Percentiles rank a stretch among this genome's conserved stretches.
Evolutionary conservation across 805 yeast species (phyloP).

Genomic region (Wickerhamomyces silvicola): DNA sequence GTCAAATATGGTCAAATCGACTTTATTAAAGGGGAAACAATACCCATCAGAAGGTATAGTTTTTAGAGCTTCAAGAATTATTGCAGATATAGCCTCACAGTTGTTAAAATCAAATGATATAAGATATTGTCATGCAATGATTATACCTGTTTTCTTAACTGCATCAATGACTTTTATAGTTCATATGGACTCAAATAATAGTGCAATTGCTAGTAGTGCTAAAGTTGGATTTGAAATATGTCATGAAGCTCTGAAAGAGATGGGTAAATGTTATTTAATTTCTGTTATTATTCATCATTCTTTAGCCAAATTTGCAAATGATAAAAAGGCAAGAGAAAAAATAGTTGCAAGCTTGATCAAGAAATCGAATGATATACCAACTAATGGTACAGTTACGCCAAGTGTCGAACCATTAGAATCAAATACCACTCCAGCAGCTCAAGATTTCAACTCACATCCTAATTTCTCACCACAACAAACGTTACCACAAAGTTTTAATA

Average conservation of each 20-base stretch:
- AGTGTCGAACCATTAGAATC: background rate
- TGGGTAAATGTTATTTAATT: conserved; percentile 48
- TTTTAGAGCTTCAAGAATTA: conserved; percentile 75
- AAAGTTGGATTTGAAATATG: conserved; percentile 28
- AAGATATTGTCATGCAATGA: conserved; percentile 49
- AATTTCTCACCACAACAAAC: conserved; percentile 7
- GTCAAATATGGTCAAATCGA: conserved; percentile 48
- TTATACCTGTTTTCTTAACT: conserved; percentile 51
- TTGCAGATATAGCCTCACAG: conserved; percentile 55
- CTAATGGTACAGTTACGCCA: conserved; percentile 10
- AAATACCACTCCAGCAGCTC: background rate
- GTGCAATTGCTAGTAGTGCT: conserved; percentile 31
- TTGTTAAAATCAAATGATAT: conserved; percentile 44
- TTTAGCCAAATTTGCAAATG: conserved; percentile 36
- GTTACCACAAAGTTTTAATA: no score
- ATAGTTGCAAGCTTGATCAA: conserved; percentile 13
- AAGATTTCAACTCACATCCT: no score
- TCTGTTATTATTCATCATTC: conserved; percentile 44
- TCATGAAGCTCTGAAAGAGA: conserved; percentile 26
- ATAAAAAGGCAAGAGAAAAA: conserved; percentile 22
- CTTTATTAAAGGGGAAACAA: conserved; percentile 22
- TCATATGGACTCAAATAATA: conserved; percentile 43
- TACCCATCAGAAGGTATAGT: conserved; percentile 50
- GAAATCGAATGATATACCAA: conserved; percentile 8
- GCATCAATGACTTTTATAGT: conserved; percentile 69